Evolutionary conservation across 1,284 basidiomycete genomes (phyloP).

Genomic region (Trichosporon inkin): DNA sequence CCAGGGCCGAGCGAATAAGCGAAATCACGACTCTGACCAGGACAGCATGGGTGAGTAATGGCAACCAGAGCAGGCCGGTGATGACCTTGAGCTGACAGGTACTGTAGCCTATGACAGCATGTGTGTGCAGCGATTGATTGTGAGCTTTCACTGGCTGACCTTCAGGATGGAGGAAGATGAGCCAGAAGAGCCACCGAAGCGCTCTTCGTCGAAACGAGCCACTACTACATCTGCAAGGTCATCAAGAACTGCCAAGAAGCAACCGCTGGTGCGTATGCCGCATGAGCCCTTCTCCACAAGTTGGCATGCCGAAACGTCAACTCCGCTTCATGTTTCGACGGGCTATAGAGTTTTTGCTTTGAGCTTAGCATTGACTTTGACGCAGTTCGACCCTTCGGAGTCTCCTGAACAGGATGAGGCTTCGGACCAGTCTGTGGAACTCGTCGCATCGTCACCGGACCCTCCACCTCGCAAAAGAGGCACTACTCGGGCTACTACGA

Average conservation of each 20-base stretch:
- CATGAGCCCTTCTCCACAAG: not conserved
- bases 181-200: not conserved
- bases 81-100: not conserved
- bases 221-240: not conserved
- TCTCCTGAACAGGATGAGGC: not conserved
- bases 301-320: not conserved
- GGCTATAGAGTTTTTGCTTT: not conserved
- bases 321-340: not conserved
- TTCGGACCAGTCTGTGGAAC: not conserved
- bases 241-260: slow-evolving; percentile 7
- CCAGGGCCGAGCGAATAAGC: slow-evolving; percentile 35
- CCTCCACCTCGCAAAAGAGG: not conserved
- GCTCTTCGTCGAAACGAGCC: not conserved
- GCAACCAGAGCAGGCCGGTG: not conserved
- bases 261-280: slow-evolving; percentile 3
- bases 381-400: slow-evolving; percentile 15
- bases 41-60: slow-evolving; percentile 74
- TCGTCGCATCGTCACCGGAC: not conserved
- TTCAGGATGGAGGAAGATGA: slow-evolving; percentile 12
- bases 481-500: not conserved
- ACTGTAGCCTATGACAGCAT: slow-evolving; percentile 14
- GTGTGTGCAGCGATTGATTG: not conserved
- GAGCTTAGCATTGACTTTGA: slow-evolving; percentile 5
- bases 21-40: slow-evolving; percentile 57
- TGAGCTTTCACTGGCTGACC: not conserved